Base-by-base conservation (phyloP, 768 basidiomycete genomes). In the Dioszegia aurantiaca region DNA sequence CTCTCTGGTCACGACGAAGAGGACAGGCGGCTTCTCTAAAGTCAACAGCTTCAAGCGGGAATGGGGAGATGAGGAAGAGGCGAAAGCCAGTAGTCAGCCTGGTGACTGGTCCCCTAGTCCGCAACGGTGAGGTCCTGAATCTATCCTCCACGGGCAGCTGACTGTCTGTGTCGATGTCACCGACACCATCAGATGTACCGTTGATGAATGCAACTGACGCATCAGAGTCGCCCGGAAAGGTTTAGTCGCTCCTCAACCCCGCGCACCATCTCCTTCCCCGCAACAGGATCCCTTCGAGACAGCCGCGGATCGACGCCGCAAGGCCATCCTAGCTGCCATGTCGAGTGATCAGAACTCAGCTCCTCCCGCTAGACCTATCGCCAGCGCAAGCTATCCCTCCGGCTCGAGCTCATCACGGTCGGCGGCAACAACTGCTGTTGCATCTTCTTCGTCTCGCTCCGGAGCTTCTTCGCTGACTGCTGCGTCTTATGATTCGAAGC, bases 41-140 rank as follows among this genome's bases (percentile, higher is more conserved):
- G 70, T 74, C 37, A 74, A 62, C 53, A 63, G 62, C 23, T 62
- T 74, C 56, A 69, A 68, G 59, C 49, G 72, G 14, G 60, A 69
- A 24, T 74, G 70, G 70, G 51, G 37, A 27, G 51, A 37, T 3
- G 51, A 53, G 51, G 51, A 53, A 1, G 51, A 53, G 14, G 19
- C 33, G 23, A 51, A 51, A 26, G 19, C 46, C 17, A 51, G 48
- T 24, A 51, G 48, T 27, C 51, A 53, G 39, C 44, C 43, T 10
- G 47, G 26, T 6, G 55, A 62, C 28, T 65, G 64, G 64, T 43
- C 55, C 3, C 44, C 49, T 4, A 55, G 52, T 56, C 64, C 64
- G 12, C 28, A 36, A 33, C 27, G 53, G 49, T 49, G 16, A 40
- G 52, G 27, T 39, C n/a, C n/a, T n/a, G n/a, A n/a, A n/a, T n/a